Evolutionary conservation across 2,329 filamentous ascomycete species (phyloP).

Genomic region (Aspergillus bombycis): DNA sequence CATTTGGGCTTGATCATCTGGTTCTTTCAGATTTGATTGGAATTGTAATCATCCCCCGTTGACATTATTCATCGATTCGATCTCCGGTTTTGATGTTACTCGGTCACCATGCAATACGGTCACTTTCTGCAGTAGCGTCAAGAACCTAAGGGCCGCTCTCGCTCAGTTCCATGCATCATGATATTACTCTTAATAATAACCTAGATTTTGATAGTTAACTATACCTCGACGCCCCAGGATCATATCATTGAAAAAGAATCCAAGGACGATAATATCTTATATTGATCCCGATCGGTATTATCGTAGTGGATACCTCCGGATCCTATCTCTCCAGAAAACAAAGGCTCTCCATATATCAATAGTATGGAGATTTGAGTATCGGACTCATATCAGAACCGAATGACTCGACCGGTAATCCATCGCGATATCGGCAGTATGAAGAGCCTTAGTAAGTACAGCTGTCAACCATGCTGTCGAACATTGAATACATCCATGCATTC

Average conservation of each 20-base stretch:
- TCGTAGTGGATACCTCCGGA: neutral
- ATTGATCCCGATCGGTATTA: neutral
- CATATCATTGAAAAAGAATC: neutral
- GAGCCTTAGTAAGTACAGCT: neutral
- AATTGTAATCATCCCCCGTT: neutral
- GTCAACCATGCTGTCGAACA: conserved; percentile 4
- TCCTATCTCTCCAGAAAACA: neutral
- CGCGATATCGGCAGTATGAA: neutral
- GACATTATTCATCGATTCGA: neutral
- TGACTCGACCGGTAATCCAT: neutral
- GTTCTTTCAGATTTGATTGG: neutral
- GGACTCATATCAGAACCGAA: neutral
- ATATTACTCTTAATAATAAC: neutral
- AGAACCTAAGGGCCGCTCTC: neutral
- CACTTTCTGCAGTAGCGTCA: neutral
- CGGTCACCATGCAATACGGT: neutral
- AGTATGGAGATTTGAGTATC: neutral
- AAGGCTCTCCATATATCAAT: neutral
- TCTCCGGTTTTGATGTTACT: neutral
- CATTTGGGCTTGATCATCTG: neutral
- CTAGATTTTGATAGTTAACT: neutral
- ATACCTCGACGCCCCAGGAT: neutral
- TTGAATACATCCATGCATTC: neutral
- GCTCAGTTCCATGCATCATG: neutral
- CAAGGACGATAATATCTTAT: neutral